Percentiles rank a stretch among this genome's conserved stretches.
Evolutionary conservation across 192 early-diverging fungal genomes (phyloP).

Genomic region (Coemansia sp.): DNA sequence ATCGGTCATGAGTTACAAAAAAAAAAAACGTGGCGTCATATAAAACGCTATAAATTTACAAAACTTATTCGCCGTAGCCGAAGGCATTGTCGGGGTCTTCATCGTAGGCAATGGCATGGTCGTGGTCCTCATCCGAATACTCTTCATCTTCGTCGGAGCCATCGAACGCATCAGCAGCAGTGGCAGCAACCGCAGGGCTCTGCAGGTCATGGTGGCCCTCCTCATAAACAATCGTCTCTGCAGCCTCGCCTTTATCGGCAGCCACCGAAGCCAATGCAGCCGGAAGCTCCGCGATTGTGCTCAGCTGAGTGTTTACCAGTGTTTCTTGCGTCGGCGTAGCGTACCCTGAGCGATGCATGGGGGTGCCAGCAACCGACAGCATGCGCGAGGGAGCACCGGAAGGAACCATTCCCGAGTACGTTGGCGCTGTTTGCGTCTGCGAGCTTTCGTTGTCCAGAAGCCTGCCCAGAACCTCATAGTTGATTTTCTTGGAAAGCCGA

Average conservation of each 20-base stretch:
- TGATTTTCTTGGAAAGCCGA: slow-evolving; percentile 87
- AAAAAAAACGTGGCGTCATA: too few species aligned
- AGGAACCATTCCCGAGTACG: slow-evolving; percentile 46
- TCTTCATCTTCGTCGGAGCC: slow-evolving; percentile 44
- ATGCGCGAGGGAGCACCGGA: slow-evolving; percentile 51
- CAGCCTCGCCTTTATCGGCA: slow-evolving; percentile 3
- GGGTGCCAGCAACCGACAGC: slow-evolving; percentile 29
- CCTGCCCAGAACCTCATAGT: slow-evolving; percentile 74
- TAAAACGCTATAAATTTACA: too few species aligned
- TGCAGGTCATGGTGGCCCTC: slow-evolving; percentile 54
- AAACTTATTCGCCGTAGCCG: background rate
- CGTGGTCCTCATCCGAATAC: slow-evolving; percentile 33
- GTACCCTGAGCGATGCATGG: slow-evolving; percentile 24
- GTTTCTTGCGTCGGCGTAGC: slow-evolving; percentile 30
- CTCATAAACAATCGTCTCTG: slow-evolving; percentile 30
- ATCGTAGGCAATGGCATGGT: background rate
- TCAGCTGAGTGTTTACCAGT: slow-evolving; percentile 22
- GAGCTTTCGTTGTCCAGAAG: slow-evolving; percentile 57
- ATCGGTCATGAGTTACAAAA: too few species aligned
- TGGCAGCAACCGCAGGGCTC: slow-evolving; percentile 33
- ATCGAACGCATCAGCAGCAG: slow-evolving; percentile 24
- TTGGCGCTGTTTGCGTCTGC: slow-evolving; percentile 26
- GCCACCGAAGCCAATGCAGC: slow-evolving; percentile 31
- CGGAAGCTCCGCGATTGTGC: slow-evolving; percentile 31
- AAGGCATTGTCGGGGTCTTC: slow-evolving; percentile 15